These are phyloP conservation scores for Oryza officinalis DNA, from an alignment of 176 grass and related monocot genomes.

Conservation along the genomic window DNA sequence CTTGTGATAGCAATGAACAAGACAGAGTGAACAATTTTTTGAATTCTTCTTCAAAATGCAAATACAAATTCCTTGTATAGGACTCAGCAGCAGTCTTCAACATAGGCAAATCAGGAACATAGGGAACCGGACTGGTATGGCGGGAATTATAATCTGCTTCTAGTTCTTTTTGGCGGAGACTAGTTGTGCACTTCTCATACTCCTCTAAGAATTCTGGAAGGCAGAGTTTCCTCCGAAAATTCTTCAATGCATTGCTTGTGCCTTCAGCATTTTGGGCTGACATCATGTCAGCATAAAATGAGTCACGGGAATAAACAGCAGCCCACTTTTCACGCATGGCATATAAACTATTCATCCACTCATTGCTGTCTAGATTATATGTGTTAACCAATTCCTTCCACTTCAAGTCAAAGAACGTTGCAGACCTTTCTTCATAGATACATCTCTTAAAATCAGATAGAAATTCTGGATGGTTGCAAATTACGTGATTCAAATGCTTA, in stretches of 20 bases:
- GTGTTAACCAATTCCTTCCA: not conserved
- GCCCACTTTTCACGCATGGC: not conserved
- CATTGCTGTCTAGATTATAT: not conserved
- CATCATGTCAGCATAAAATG: not conserved
- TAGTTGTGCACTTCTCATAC: not conserved
- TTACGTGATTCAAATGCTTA: conserved; percentile 32
- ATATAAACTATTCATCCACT: not conserved
- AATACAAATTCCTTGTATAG: not conserved
- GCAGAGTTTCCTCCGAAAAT: not conserved
- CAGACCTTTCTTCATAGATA: conserved; percentile 26
- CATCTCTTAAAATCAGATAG: conserved; percentile 29
- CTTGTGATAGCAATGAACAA: not conserved
- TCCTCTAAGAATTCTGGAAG: not conserved
- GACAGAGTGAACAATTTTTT: not conserved
- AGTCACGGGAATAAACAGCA: not conserved
- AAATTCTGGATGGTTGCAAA: conserved; percentile 20
- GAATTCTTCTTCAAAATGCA: not conserved
- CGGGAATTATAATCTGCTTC: not conserved
- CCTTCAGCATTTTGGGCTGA: not conserved
- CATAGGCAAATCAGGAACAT: conserved; percentile 44
- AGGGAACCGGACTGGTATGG: not conserved
- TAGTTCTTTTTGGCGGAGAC: not conserved
- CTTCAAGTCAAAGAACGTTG: not conserved
- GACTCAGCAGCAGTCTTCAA: conserved; percentile 31
- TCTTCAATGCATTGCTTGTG: not conserved